A percentile compares a stretch with the other conserved stretches of the same genome.
Conservation (phyloP, 441 rosid genomes). For the Gossypium schwendimanii region DNA sequence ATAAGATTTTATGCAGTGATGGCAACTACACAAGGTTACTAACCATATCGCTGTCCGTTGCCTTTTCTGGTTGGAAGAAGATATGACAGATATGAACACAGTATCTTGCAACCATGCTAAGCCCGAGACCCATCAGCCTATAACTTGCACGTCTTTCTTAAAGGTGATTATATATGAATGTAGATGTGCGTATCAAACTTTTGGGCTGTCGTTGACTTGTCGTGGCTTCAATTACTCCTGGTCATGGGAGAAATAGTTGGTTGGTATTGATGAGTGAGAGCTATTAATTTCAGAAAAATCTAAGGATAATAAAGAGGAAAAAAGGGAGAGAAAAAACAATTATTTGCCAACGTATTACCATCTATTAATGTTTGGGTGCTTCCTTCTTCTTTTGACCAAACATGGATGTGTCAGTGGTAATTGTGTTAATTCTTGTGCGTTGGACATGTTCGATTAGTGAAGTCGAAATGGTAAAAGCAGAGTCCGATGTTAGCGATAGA, state of each 20-base stretch:
- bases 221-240: neutral
- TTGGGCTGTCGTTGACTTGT: neutral
- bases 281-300: neutral
- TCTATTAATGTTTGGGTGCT: neutral
- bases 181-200: neutral
- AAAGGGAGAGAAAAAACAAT: neutral
- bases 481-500: conserved; percentile 9
- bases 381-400: neutral
- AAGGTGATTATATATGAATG: neutral
- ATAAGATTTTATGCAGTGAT: neutral
- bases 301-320: neutral
- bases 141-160: neutral
- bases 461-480: conserved; percentile 29
- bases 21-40: neutral
- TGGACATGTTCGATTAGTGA: conserved; percentile 9
- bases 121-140: neutral
- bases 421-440: conserved; percentile 10
- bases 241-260: neutral
- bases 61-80: neutral
- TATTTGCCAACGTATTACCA: neutral
- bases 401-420: neutral
- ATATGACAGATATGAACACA: neutral
- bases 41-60: neutral
- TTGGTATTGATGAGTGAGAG: neutral
- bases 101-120: neutral